Evolutionary conservation across 2,329 filamentous ascomycete genomes (phyloP), one percentile per base, ranked within the genome.

Genomic region (Pleomassaria siparia): DNA sequence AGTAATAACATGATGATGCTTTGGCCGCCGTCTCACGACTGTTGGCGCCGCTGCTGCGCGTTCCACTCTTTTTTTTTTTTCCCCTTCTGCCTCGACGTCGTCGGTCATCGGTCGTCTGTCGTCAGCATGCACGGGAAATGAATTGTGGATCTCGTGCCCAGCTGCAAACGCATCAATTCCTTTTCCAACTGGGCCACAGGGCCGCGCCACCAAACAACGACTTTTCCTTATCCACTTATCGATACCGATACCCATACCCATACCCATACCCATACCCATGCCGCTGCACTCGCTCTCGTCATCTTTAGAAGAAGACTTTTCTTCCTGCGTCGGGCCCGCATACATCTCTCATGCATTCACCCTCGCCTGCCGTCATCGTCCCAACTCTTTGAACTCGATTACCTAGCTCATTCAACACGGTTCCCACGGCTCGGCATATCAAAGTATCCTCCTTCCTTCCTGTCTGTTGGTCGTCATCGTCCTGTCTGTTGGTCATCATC

Each of bases 151-250:
- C 64, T 42, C n/a, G n/a, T n/a, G n/a, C n/a, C n/a, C n/a, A n/a
- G 24, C 44, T 54, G 55, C 50, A 50, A 39, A 20, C 44, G 46
- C 29, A 25, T 44, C 48, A n/a, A n/a, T n/a, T n/a, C n/a, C 28
- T 50, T 53, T 42, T 54, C 47, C 49, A 41, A 61, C 55, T 64
- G 61, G 56, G 47, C 39, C 45, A 36, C 21, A 26, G 24, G 43
- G 49, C 47, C 58, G 53, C 56, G 59, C 54, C 58, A 61, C 53
- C 52, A 43, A 30, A 10, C 9, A 22, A 49, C 48, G 54, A 54
- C 39, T 60, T 59, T 60, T 54, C n/a, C 55, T 58, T 66, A 64
- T 66, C 64, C 62, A 62, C 63, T 58, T 66, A 67, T 67, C 66
- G 62, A 66, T 66, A 63, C 46, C 63, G 60, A 66, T 64, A 59